These are phyloP conservation scores for Onygenales sp. DNA, from an alignment of 2,329 filamentous ascomycete genomes.

Conservation along the genomic window DNA sequence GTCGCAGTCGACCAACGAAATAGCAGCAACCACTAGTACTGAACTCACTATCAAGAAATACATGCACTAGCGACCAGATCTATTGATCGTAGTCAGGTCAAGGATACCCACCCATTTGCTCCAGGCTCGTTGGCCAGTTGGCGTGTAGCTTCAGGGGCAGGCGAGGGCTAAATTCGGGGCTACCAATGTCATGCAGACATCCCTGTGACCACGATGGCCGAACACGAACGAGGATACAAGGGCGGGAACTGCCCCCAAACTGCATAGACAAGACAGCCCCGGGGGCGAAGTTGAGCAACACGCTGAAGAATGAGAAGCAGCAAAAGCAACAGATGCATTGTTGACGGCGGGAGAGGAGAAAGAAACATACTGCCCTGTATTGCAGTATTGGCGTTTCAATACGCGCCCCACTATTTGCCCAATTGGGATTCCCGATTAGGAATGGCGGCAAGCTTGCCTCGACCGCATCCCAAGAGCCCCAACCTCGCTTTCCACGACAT, in stretches of 20 bases:
- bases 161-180: background rate
- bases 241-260: background rate
- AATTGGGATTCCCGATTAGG: background rate
- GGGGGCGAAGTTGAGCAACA: too few relatives aligned
- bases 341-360: background rate
- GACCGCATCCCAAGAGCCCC: background rate
- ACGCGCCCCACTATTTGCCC: background rate
- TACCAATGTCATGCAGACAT: background rate
- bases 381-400: background rate
- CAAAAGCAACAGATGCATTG: background rate
- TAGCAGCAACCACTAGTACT: background rate
- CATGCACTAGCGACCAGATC: background rate
- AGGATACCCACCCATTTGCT: background rate
- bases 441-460: background rate
- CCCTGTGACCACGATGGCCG: background rate
- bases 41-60: background rate
- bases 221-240: background rate
- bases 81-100: slow-evolving; percentile 1
- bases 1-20: background rate
- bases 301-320: background rate
- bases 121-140: background rate
- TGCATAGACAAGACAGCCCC: background rate
- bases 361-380: background rate
- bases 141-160: background rate
- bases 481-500: background rate